phyloP scores from a whole-genome alignment of 1,284 basidiomycete genomes.

The Somion occarium region DNA sequence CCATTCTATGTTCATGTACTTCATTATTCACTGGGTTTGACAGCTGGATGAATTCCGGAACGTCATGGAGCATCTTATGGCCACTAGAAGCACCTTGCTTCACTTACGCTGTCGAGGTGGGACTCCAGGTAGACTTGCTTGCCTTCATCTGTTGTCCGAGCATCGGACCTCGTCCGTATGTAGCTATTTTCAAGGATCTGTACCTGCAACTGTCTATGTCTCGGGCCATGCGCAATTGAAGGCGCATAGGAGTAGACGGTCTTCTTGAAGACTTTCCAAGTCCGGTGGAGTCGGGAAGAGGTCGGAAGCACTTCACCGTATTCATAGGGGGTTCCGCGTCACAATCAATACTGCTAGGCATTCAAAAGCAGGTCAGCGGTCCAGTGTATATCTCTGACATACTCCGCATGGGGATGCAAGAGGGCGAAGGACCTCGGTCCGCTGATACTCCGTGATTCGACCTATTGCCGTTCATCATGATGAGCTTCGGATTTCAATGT shows the following conservation, averaged over 20 bases:
- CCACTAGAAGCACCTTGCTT: not conserved
- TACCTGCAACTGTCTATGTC: too few relatives aligned
- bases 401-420: not conserved
- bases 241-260: not conserved
- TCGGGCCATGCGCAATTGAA: too few relatives aligned
- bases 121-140: too few relatives aligned
- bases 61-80: not conserved
- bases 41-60: not conserved
- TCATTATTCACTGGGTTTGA: not conserved
- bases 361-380: not conserved
- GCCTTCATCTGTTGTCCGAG: not conserved
- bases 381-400: not conserved
- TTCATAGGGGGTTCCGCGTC: not conserved
- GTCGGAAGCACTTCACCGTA: not conserved
- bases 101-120: not conserved
- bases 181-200: too few relatives aligned
- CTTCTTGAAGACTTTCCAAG: not conserved
- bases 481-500: not conserved
- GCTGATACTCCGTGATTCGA: not conserved
- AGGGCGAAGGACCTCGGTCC: not conserved
- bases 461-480: not conserved
- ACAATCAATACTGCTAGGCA: not conserved
- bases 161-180: not conserved
- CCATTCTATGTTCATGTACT: not conserved
- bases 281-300: not conserved